Evolutionary conservation across 2,329 filamentous ascomycete genomes (phyloP).

Genomic region (Huntiella decipiens): DNA sequence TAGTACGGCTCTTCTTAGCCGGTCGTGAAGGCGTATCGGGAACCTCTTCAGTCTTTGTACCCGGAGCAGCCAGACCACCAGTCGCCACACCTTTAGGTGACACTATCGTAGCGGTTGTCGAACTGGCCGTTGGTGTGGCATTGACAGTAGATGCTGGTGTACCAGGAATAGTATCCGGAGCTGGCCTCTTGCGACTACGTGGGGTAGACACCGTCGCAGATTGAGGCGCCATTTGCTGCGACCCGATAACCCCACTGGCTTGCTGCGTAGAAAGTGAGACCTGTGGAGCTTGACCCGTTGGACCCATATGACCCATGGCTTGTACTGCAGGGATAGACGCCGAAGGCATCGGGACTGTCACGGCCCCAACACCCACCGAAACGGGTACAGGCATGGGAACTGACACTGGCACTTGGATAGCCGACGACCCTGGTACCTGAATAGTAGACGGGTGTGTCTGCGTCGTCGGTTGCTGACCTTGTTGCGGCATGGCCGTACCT

Average conservation of each 20-base stretch:
- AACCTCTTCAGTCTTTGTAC: constrained; percentile 10
- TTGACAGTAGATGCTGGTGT: constrained; percentile 11
- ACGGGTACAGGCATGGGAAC: neutral
- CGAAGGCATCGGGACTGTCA: neutral
- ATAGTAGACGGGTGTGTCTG: constrained; percentile 1
- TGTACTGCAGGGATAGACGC: no score
- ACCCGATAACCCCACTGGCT: constrained; percentile 14
- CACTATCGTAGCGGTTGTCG: constrained; percentile 15
- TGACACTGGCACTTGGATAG: constrained; percentile 13
- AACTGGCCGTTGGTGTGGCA: constrained; percentile 19
- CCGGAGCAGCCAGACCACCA: constrained; percentile 16
- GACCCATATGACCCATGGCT: no score
- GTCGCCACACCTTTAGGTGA: constrained; percentile 15
- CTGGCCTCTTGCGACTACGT: constrained; percentile 25
- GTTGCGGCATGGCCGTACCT: constrained; percentile 21
- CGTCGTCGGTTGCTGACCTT: constrained; percentile 1
- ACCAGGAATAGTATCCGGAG: constrained; percentile 20
- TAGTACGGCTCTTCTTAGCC: constrained; percentile 88
- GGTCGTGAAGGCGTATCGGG: constrained; percentile 12
- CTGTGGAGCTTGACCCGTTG: no score
- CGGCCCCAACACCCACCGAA: neutral
- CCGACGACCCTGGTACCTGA: constrained; percentile 13
- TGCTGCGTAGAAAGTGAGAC: neutral
- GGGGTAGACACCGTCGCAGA: constrained; percentile 11
- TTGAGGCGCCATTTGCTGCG: constrained; percentile 22